Evolutionary conservation across 2,329 filamentous ascomycete species (phyloP), one percentile per base, ranked within the genome.

Genomic region (Tympanopsis confertula): DNA sequence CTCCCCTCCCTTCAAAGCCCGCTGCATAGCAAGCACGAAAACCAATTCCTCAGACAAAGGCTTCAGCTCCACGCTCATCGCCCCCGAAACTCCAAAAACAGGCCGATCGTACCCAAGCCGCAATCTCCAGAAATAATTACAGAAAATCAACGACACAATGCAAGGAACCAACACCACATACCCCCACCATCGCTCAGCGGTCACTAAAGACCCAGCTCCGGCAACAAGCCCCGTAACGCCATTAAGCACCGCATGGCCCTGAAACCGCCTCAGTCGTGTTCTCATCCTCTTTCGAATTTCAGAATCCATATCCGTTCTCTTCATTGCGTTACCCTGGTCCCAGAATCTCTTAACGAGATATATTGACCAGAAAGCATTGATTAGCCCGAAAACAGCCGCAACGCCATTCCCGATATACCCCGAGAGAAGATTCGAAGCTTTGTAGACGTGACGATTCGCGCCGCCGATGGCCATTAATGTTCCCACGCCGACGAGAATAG

Each of bases 401-500:
- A 66, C 60, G 0, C 60, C 54, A 40, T 75, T 74, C 2, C 71
- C 71, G 14, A 75, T 55, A 41, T 72, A 74, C 2, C 71, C 71
- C 0, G 70, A 72, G 0, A 74, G 48, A 2, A 73, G 48, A 39
- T 75, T 75, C 45, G 65, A 71, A 1, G 64, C 61, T 0, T 51
- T 3, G 39, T 52, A 74, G 0, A 72, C 56, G 0, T 24, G 41
- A 0, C 20, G 50, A 36, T 71, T 56, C 1, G 56, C 61, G 1
- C 71, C 70, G 2, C 55, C 65, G 13, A 74, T 71, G 7, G 71
- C 71, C 61, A 74, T 59, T 40, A 65, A 58, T 0, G 71, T 72
- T 5, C 71, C 71, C 0, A 59, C 46, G 4, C 62, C 64, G 13
- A 75, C 69, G 3, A 72, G 45, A 2, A 73, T 39, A 0, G 68